Evolutionary conservation across 2,329 filamentous ascomycete genomes (phyloP).

Genomic region (Trichoderma sp.): DNA sequence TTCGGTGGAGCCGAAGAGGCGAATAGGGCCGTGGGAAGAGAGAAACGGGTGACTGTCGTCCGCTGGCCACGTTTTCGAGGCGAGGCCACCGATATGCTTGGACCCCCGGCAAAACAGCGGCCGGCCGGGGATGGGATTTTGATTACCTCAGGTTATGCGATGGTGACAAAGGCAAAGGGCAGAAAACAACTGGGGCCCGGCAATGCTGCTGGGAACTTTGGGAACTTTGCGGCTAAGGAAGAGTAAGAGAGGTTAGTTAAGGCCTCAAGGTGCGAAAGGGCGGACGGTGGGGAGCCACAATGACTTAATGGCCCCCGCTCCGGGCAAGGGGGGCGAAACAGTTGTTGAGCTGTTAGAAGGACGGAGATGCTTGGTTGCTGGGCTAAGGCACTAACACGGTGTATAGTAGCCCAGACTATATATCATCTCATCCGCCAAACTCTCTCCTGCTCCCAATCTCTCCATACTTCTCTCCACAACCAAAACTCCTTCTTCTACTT

Average conservation of each 20-base stretch:
- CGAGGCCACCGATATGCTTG: background rate
- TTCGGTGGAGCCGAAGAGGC: background rate
- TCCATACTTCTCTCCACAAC: background rate
- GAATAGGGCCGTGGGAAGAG: background rate
- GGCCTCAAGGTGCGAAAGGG: background rate
- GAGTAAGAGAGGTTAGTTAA: background rate
- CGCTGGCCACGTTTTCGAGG: background rate
- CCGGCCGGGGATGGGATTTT: background rate
- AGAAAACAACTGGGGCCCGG: background rate
- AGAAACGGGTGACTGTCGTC: background rate
- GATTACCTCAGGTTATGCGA: background rate
- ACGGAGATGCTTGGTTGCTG: background rate
- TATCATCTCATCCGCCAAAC: slow-evolving; percentile 2
- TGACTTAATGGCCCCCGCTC: slow-evolving; percentile 22
- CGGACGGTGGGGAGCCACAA: slow-evolving; percentile 5
- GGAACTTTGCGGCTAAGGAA: background rate
- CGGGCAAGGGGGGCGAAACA: slow-evolving; percentile 12
- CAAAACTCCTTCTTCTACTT: background rate
- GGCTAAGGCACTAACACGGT: background rate
- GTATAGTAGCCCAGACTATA: background rate
- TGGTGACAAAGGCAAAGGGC: background rate
- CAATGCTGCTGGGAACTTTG: slow-evolving; percentile 2
- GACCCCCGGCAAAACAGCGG: background rate
- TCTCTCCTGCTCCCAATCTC: background rate
- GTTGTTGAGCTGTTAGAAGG: background rate